Evolutionary conservation across 352 stramenopile genomes (phyloP), one percentile per base, ranked within the genome.

Genomic region (Phytophthora agathidicida): DNA sequence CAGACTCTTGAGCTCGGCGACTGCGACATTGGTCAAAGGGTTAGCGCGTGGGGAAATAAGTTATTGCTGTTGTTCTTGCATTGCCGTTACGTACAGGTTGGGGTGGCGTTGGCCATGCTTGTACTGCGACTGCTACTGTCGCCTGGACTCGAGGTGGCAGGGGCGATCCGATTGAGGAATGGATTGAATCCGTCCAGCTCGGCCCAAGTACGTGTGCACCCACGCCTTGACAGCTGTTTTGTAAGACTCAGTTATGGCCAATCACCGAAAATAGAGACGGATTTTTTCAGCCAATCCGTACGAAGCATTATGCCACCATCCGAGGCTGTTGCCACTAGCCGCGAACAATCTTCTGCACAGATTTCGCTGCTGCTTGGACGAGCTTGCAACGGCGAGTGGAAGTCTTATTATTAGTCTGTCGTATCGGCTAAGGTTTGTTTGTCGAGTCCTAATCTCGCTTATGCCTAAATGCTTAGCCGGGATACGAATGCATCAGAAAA

Each of bases 1-100:
- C 17, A 93, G 64, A 64, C 73, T 88, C 71, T 65, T 74, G 49
- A 71, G 59, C 66, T 96, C 71, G 31, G 61, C 33, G 39, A 65
- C 63, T 80, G 61, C 37, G 57, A 32, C 20, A 23, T 20, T 35
- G 16, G 23, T 22, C 17, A n/a, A 37, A 52, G 38, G 24, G 20
- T 38, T 33, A 50, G 20, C 16, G 16, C 41, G 35, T 43, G 3
- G 9, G 17, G 19, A n/a, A n/a, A n/a, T n/a, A n/a, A n/a, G 7
- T 16, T 5, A n/a, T 16, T 35, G 38, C 17, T 41, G 22, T 16
- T 42, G 22, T 8, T 16, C 19, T 49, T 35, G 22, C 9, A 36
- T 8, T 59, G 28, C 23, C 26, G 37, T 35, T 16, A 19, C 66
- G 27, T 66, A 91, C 81, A 63, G 17, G 79, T 80, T 28, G 77